These are phyloP conservation scores for Yarrowia hollandica DNA, from an alignment of 805 yeast species.

Conservation along the genomic window DNA sequence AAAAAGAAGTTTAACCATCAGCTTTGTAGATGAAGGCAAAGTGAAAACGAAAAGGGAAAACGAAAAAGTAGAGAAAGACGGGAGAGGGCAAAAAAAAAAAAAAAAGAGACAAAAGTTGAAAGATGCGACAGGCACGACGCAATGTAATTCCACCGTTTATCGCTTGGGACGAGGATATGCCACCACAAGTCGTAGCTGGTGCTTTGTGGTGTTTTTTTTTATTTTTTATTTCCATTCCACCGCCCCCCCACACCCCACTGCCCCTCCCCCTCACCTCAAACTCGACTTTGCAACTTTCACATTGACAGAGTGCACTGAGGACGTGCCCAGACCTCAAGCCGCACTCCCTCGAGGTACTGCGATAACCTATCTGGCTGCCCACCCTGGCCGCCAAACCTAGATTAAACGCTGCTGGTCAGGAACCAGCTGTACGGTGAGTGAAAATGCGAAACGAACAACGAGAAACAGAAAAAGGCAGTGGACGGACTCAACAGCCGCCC, in stretches of 20 bases:
- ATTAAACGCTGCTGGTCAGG: constrained; percentile 13
- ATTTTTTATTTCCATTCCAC: too few species aligned
- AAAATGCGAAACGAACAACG: too few species aligned
- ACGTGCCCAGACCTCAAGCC: constrained; percentile 12
- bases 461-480: too few species aligned
- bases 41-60: not conserved
- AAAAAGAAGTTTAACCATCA: not conserved
- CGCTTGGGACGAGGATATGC: too few species aligned
- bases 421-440: too few species aligned
- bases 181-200: too few species aligned
- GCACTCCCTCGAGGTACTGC: constrained; percentile 5
- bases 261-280: not conserved
- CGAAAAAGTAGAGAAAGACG: not conserved
- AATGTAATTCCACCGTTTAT: not conserved
- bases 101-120: too few species aligned
- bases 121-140: constrained; percentile 15
- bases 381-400: not conserved
- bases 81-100: too few species aligned
- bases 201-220: too few species aligned
- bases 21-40: not conserved
- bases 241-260: not conserved
- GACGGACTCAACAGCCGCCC: too few species aligned
- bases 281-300: not conserved
- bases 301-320: not conserved
- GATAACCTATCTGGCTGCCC: constrained; percentile 23